phyloP scores from a whole-genome alignment of 805 yeast species.

The Blastobotrys americana region DNA sequence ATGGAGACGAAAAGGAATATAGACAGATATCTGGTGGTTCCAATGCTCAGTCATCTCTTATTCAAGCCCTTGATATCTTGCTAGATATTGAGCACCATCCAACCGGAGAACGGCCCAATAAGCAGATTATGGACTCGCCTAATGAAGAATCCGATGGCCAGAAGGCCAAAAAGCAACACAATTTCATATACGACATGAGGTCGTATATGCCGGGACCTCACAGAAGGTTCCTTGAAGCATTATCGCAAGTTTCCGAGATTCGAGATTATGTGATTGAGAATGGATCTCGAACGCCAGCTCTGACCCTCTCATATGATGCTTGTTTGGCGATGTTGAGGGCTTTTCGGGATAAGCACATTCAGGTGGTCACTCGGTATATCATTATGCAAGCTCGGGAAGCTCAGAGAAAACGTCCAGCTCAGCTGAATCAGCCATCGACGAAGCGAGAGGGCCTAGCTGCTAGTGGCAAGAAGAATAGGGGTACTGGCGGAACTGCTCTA shows the following conservation, averaged over 20 bases:
- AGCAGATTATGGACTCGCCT: constrained; percentile 17
- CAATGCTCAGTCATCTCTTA: constrained; percentile 85
- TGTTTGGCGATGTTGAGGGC: constrained; percentile 81
- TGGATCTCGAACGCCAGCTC: constrained; percentile 39
- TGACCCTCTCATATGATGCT: constrained; percentile 74
- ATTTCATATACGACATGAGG: constrained; percentile 78
- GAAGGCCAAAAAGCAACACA: constrained; percentile 30
- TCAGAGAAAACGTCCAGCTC: constrained; percentile 42
- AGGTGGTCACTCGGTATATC: constrained; percentile 82
- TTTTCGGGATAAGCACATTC: constrained; percentile 89
- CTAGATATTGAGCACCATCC: constrained; percentile 72
- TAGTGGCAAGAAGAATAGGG: constrained; percentile 42
- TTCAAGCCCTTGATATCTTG: constrained; percentile 76
- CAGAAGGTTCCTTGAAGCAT: constrained; percentile 58
- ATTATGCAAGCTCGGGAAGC: constrained; percentile 64
- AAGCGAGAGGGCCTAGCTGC: constrained; percentile 46
- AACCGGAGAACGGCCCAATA: constrained; percentile 50
- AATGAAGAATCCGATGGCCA: constrained; percentile 14
- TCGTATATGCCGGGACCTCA: constrained; percentile 86
- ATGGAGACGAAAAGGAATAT: constrained; percentile 56
- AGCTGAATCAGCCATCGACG: constrained; percentile 41
- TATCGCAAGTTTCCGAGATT: constrained; percentile 52
- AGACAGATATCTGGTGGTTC: constrained; percentile 78
- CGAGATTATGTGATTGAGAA: constrained; percentile 54
- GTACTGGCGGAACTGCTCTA: constrained; percentile 92